A percentile compares a stretch with the other conserved stretches of the same genome.
phyloP scores from a whole-genome alignment of 805 yeast genomes.

The Pichia eremophila region DNA sequence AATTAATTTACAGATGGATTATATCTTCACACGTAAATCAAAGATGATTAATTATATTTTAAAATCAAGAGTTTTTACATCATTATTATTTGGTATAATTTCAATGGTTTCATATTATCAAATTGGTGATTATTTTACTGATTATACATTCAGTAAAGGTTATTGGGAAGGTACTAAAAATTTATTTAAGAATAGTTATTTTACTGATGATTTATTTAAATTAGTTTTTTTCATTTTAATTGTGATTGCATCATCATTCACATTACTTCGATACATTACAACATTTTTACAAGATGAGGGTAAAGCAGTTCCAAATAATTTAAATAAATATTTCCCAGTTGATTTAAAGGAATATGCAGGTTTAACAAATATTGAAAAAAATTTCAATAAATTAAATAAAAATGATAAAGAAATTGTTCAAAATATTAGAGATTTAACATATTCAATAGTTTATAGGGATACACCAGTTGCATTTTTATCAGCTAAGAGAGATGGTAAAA shows the following conservation, averaged over 20 bases:
- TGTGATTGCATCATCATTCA: conserved; percentile 31
- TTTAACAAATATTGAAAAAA: conserved; percentile 7
- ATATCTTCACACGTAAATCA: conserved; percentile 38
- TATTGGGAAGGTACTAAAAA: conserved; percentile 6
- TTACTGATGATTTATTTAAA: conserved; percentile 22
- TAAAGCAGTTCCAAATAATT: conserved; percentile 28
- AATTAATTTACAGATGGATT: conserved; percentile 56
- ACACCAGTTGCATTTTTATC: conserved; percentile 61
- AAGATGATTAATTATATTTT: conserved; percentile 35
- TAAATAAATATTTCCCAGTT: conserved; percentile 38
- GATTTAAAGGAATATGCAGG: conserved; percentile 37
- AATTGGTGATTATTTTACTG: conserved; percentile 16
- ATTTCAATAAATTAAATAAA: conserved; percentile 11
- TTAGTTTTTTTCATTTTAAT: conserved; percentile 32
- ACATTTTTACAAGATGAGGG: conserved; percentile 37
- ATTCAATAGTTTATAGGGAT: conserved; percentile 52
- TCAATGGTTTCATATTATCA: conserved; percentile 14
- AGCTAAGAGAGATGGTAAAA: conserved; percentile 24
- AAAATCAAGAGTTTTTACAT: conserved; percentile 35
- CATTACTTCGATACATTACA: conserved; percentile 33
- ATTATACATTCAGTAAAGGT: conserved; percentile 16
- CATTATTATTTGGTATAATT: conserved; percentile 17
- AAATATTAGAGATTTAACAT: conserved; percentile 36
- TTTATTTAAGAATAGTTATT: conserved; percentile 15
- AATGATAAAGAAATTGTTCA: conserved; percentile 12